Evolutionary conservation across 2,329 filamentous ascomycete genomes (phyloP), one percentile per base, ranked within the genome.

Genomic region (Penicillium sp.): DNA sequence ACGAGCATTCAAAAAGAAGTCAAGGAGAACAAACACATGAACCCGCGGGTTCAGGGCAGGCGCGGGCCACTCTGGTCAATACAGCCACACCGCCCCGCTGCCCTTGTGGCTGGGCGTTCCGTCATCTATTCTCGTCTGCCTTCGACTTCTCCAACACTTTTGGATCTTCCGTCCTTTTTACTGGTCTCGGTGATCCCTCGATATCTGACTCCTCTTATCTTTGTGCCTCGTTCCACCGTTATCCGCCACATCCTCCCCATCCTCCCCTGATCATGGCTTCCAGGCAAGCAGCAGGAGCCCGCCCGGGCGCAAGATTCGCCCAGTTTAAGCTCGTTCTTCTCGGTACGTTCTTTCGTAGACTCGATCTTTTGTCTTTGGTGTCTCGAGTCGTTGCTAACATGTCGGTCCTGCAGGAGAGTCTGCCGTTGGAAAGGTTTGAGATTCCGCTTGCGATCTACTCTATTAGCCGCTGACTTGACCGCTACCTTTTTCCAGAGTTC

Each of bases 291-390:
- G 87, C 86, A 85, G 82, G 82, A 71, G 81, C 80, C 70, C 81
- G 85, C 63, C 82, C 84, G 57, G 83, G 83, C 69, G 84, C 90
- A 77, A 88, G 93, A 71, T 97, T 99, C 78, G 93, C 94, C 69
- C 94, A 99, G 83, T 99, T 99, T 81, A 99, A 99, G 84, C 85
- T 99, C 68, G 94, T 99, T 64, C 83, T 99, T 72, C 84, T 99
- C 63, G 94, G 94, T 97, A 85, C 66, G 88, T 71, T 54, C 18
- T 51, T 39, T 48, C 47, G 53, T 55, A 6, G 5, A 16, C 39
- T 24, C 6, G 24, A 7, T n/a, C 24, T 7, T 43, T 16, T 22
- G 38, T 47, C 2, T 11, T 16, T 9, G 27, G 42, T 47, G 16
- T 14, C 2, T 13, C 8, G 24, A 6, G 24, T 5, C 24, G 32